Evolutionary conservation across 106 monocot genomes (phyloP).

Genomic region (Allium cepa): DNA sequence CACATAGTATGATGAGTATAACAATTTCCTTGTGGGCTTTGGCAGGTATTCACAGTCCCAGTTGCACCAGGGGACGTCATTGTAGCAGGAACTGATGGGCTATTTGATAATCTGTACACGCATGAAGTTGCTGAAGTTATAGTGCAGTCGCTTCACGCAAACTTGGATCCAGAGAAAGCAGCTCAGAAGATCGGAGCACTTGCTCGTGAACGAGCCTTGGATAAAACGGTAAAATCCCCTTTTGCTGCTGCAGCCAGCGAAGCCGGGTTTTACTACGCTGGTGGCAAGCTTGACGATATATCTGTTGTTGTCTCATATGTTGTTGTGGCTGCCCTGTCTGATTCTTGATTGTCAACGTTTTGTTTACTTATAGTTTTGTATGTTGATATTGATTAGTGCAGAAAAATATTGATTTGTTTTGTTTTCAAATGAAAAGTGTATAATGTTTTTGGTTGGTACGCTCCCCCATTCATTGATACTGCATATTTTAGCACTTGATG

Average conservation of each 20-base stretch:
- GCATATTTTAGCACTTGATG: no score
- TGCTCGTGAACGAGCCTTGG: slow-evolving; percentile 9
- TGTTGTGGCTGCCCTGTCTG: neutral
- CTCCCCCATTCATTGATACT: no score
- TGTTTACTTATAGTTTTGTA: no score
- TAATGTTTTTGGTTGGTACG: no score
- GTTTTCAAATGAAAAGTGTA: no score
- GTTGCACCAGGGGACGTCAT: slow-evolving; percentile 10
- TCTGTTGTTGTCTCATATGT: slow-evolving; percentile 13
- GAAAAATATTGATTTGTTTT: no score
- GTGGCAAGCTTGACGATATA: slow-evolving; percentile 14
- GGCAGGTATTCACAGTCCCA: slow-evolving; percentile 5
- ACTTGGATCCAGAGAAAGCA: slow-evolving; percentile 2
- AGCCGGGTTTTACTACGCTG: slow-evolving; percentile 1
- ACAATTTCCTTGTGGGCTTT: neutral
- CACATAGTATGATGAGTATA: neutral
- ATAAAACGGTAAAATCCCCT: slow-evolving; percentile 1
- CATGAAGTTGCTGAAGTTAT: slow-evolving; percentile 1
- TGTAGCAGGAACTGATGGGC: slow-evolving; percentile 13
- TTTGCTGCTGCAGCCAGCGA: slow-evolving; percentile 4
- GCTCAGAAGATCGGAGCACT: slow-evolving; percentile 8
- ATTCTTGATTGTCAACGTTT: neutral
- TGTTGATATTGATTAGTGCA: no score
- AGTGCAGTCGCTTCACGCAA: neutral
- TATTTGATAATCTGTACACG: slow-evolving; percentile 14